Percentiles rank a stretch among this genome's conserved stretches.
phyloP scores from a whole-genome alignment of 257 asterid species.

The Lycium ferocissimum region DNA sequence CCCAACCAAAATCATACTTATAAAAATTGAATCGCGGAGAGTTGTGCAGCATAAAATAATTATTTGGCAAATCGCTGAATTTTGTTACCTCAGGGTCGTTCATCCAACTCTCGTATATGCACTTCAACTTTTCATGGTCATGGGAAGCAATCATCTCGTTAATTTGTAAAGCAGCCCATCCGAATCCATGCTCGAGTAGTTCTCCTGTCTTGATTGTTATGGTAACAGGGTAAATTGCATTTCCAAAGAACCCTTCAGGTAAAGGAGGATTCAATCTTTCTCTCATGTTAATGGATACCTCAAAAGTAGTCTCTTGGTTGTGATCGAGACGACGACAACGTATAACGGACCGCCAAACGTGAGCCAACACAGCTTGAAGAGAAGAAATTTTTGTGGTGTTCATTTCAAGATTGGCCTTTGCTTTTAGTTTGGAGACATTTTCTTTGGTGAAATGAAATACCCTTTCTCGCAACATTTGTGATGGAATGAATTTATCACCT shows the following conservation, averaged over 20 bases:
- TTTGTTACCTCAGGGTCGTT: slow-evolving; percentile 16
- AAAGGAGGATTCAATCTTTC: slow-evolving; percentile 43
- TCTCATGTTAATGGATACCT: slow-evolving; percentile 35
- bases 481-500: background rate
- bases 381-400: slow-evolving; percentile 39
- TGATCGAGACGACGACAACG: slow-evolving; percentile 33
- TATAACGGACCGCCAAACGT: slow-evolving; percentile 49
- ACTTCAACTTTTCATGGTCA: background rate
- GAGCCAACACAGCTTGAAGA: slow-evolving; percentile 59
- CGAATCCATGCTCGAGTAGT: background rate
- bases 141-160: slow-evolving; percentile 38
- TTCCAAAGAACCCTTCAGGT: slow-evolving; percentile 47
- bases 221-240: slow-evolving; percentile 16
- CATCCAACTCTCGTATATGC: background rate
- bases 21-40: slow-evolving; percentile 57
- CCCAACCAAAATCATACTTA: slow-evolving; percentile 64
- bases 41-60: slow-evolving; percentile 31
- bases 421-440: slow-evolving; percentile 39
- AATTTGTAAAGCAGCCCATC: slow-evolving; percentile 40
- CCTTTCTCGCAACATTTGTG: slow-evolving; percentile 33
- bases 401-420: slow-evolving; percentile 45
- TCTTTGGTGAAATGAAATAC: slow-evolving; percentile 45
- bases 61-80: slow-evolving; percentile 28
- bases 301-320: background rate
- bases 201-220: background rate